Evolutionary conservation across 2,329 filamentous ascomycete species (phyloP), one percentile per base, ranked within the genome.

Genomic region (Pseudocercospora macadamiae): DNA sequence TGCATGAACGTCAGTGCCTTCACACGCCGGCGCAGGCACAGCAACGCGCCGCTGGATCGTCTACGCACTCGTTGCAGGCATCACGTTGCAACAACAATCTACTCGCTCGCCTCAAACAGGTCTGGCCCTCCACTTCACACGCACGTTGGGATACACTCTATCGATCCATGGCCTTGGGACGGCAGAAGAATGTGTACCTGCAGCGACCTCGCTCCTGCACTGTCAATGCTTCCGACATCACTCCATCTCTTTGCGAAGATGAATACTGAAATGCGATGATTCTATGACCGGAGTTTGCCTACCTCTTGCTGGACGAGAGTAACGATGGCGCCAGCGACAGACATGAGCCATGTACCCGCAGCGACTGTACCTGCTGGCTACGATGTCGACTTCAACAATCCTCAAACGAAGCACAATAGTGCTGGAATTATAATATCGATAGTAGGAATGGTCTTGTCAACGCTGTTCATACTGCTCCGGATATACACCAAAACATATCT

Each of bases 401-500:
- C 61, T 14, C 19, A 53, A 51, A 57, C 53, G 25, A 60, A 52
- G 36, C 49, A 59, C 18, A 52, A 39, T 7, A 26, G 47, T 21
- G 58, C 45, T 25, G 61, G 55, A 30, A 59, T 64, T 6, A 37
- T 42, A 7, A 51, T 61, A 26, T 49, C 57, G 5, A 51, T 61
- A 16, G 34, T 64, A 23, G 61, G 61, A 3, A 64, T 61, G 58
- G 49, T 55, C 9, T n/a, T 57, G 14, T 55, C 61, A 26, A 61
- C 61, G 26, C 23, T 54, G 1, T 59, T 59, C 25, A 54, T 61
- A 18, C 8, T 45, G 4, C 39, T 61, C 3, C 48, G 58, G 25
- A 23, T 64, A 1, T 64, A 64, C 36, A 64, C 61, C 9, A 64
- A 60, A 48, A 56, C 61, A 16, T 56, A 30, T 21, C 47, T 59